Evolutionary conservation across 2,329 filamentous ascomycete species (phyloP), one percentile per base, ranked within the genome.

Genomic region (Fusarium proliferatum): DNA sequence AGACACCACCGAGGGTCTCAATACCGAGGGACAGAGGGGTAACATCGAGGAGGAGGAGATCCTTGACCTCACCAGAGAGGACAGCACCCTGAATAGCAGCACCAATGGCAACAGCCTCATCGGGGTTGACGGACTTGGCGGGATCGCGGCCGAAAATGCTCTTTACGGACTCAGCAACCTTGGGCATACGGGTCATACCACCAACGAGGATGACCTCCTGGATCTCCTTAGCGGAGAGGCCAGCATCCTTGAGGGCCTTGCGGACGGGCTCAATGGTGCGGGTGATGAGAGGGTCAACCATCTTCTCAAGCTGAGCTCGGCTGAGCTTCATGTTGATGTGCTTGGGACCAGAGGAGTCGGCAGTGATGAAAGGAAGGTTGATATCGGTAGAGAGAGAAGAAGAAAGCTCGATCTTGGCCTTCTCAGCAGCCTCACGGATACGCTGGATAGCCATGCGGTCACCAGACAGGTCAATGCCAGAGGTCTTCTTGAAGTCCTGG

Each of bases 151-250:
- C 95, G 85, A 98, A 98, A 84, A 98, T 95, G 88, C 88, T 91
- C 93, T 97, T 97, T 84, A 98, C 95, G 49, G 95, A 96, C 88
- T 98, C 95, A 73, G 91, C 89, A 77, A 98, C 96, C 93, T 98
- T 98, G 84, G 96, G 96, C 95, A 98, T 98, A 88, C 96, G 96
- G 79, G 96, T 98, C 95, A 98, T 98, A 86, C 96, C 96, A 91
- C 96, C 96, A 63, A 98, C 96, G 48, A 98, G 92, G 84, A 98
- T 97, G 78, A 98, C 94, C 83, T 98, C 96, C 86, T 98, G 94
- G 82, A 98, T 97, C 72, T 98, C 95, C 88, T 95, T 97, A 79
- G 95, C 91, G 84, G 94, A 88, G 52, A 98, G 91, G 85, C 92
- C 91, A 83, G 96, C 96, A 85, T 98, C 96, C 91, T 98, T 98